Evolutionary conservation across 495 filamentous ascomycete genomes (phyloP).

Genomic region (Podospora comata): DNA sequence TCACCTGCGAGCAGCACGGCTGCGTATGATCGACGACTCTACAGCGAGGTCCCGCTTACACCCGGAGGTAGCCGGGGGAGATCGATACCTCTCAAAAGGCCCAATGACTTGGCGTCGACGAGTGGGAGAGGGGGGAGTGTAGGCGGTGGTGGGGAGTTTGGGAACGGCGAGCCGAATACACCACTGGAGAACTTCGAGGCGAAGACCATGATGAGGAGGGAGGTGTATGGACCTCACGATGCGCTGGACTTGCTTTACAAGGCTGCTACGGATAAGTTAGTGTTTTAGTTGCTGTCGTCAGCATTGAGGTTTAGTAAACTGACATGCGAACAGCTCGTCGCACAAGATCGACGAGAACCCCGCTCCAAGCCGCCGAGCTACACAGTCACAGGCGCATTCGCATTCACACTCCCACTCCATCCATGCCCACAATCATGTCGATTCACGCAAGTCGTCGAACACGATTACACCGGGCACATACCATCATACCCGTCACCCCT

Average conservation of each 20-base stretch:
- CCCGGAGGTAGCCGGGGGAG: constrained; percentile 61
- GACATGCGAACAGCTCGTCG: constrained; percentile 24
- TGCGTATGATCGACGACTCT: constrained; percentile 39
- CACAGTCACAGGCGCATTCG: background rate
- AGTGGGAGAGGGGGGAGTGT: constrained; percentile 30
- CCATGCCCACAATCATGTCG: constrained; percentile 19
- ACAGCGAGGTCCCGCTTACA: constrained; percentile 54
- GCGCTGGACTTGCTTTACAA: constrained; percentile 68
- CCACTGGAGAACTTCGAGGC: constrained; percentile 58
- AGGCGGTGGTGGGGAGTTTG: constrained; percentile 44
- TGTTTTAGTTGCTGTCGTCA: constrained; percentile 3
- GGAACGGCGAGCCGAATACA: constrained; percentile 40
- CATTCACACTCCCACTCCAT: constrained; percentile 21
- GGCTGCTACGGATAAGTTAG: constrained; percentile 59
- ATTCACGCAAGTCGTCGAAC: constrained; percentile 24
- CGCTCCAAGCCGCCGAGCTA: constrained; percentile 9
- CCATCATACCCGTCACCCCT: constrained; percentile 23
- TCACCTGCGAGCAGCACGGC: constrained; percentile 28
- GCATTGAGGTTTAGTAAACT: constrained; percentile 10
- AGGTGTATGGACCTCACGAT: constrained; percentile 67
- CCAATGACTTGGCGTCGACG: constrained; percentile 29
- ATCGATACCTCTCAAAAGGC: constrained; percentile 55
- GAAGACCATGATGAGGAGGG: constrained; percentile 57
- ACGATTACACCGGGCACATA: constrained; percentile 18
- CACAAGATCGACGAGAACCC: constrained; percentile 29